phyloP scores from a whole-genome alignment of 345 rosid species.

The Raphanus raphanistrum region DNA sequence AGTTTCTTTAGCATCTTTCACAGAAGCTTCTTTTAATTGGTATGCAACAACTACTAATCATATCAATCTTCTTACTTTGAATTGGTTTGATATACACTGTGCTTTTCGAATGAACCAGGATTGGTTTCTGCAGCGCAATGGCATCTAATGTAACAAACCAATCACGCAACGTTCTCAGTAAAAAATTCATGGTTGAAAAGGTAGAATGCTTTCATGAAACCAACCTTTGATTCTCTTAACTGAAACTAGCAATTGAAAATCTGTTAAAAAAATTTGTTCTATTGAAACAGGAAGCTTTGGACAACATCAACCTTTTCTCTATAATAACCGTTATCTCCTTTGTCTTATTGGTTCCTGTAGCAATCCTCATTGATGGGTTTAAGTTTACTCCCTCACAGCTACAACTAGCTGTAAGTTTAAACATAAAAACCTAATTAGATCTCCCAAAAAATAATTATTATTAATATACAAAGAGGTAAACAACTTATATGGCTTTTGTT shows the following conservation, averaged over 20 bases:
- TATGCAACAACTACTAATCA: slow-evolving; percentile 31
- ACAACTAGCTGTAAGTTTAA: slow-evolving; percentile 59
- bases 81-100: background rate
- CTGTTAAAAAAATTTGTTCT: background rate
- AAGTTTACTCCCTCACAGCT: slow-evolving; percentile 70
- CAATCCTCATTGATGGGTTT: slow-evolving; percentile 62
- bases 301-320: slow-evolving; percentile 87
- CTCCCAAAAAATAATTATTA: background rate
- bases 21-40: slow-evolving; percentile 85
- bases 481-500: background rate
- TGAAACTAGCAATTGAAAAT: background rate
- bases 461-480: background rate
- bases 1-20: slow-evolving; percentile 82
- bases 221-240: background rate
- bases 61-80: background rate
- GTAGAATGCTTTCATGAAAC: slow-evolving; percentile 34
- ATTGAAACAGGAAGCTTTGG: slow-evolving; percentile 64
- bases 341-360: slow-evolving; percentile 62
- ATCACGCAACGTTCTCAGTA: slow-evolving; percentile 82
- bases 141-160: slow-evolving; percentile 93
- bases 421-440: background rate
- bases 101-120: slow-evolving; percentile 46
- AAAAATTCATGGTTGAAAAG: slow-evolving; percentile 65
- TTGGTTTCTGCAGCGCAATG: slow-evolving; percentile 88
- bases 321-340: slow-evolving; percentile 71